Percentiles rank a stretch among this genome's conserved stretches.
Evolutionary conservation across 352 stramenopile species (phyloP).

Genomic region (Phytophthora kernoviae): DNA sequence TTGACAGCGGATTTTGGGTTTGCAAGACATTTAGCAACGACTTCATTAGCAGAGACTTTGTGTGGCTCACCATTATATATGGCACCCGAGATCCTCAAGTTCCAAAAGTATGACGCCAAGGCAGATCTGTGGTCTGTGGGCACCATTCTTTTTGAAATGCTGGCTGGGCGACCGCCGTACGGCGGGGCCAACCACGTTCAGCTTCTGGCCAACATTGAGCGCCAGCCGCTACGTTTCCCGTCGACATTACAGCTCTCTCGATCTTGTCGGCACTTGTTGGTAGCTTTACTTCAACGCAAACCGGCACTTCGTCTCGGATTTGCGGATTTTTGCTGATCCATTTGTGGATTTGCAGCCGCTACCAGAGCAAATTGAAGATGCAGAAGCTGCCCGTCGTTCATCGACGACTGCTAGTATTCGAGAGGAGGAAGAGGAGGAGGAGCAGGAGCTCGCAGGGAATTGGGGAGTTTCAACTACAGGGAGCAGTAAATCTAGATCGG

Average conservation of each 20-base stretch:
- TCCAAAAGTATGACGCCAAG: slow-evolving; percentile 96
- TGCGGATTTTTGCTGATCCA: slow-evolving; percentile 87
- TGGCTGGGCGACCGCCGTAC: slow-evolving; percentile 93
- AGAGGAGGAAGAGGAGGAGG: slow-evolving; percentile 60
- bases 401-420: slow-evolving; percentile 52
- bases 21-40: slow-evolving; percentile 91
- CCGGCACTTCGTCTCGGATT: slow-evolving; percentile 88
- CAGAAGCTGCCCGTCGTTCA: slow-evolving; percentile 17
- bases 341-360: slow-evolving; percentile 53
- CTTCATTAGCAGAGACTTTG: slow-evolving; percentile 95
- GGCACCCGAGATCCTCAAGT: slow-evolving; percentile 96
- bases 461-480: slow-evolving; percentile 17
- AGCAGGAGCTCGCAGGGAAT: slow-evolving; percentile 28
- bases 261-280: slow-evolving; percentile 81
- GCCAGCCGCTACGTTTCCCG: slow-evolving; percentile 89
- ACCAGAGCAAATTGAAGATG: slow-evolving; percentile 23
- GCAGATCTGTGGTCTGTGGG: slow-evolving; percentile 97
- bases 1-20: slow-evolving; percentile 96
- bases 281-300: slow-evolving; percentile 85
- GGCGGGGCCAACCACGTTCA: slow-evolving; percentile 95
- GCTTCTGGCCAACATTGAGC: slow-evolving; percentile 94
- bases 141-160: slow-evolving; percentile 96
- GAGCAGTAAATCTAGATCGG: slow-evolving; percentile 17
- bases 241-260: slow-evolving; percentile 77
- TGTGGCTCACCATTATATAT: slow-evolving; percentile 97